Percentiles rank a stretch among this genome's conserved stretches.
Evolutionary conservation across 148 eudicot species (phyloP).

Genomic region (Rhododendron kiyosumense): DNA sequence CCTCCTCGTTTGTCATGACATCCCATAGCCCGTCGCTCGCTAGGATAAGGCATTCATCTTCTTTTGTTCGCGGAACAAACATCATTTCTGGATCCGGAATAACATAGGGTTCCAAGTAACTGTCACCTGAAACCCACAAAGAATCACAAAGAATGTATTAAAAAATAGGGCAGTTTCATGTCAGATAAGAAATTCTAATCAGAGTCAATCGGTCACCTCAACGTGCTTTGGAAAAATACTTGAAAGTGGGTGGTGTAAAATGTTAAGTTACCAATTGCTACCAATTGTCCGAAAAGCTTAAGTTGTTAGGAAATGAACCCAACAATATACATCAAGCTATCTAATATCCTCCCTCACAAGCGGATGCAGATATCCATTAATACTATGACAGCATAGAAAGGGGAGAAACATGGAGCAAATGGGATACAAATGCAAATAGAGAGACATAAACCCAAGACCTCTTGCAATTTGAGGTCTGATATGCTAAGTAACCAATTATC

Average conservation of each 20-base stretch:
- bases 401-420: background rate
- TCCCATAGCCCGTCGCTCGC: constrained; percentile 70
- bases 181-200: background rate
- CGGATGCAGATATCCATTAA: background rate
- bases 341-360: background rate
- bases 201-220: too few species aligned
- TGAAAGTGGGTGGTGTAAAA: background rate
- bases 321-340: too few species aligned
- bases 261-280: too few species aligned
- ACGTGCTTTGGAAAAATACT: background rate
- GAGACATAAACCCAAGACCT: background rate
- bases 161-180: background rate
- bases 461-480: background rate
- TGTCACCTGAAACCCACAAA: constrained; percentile 36
- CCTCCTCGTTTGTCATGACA: constrained; percentile 51
- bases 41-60: constrained; percentile 51
- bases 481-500: background rate
- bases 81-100: constrained; percentile 57
- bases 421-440: background rate
- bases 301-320: background rate
- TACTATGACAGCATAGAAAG: background rate
- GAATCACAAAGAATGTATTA: background rate
- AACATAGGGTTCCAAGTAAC: constrained; percentile 52
- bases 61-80: constrained; percentile 35
- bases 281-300: background rate